phyloP scores from a whole-genome alignment of 202 grass and related monocot genomes.

The Musa balbisiana region DNA sequence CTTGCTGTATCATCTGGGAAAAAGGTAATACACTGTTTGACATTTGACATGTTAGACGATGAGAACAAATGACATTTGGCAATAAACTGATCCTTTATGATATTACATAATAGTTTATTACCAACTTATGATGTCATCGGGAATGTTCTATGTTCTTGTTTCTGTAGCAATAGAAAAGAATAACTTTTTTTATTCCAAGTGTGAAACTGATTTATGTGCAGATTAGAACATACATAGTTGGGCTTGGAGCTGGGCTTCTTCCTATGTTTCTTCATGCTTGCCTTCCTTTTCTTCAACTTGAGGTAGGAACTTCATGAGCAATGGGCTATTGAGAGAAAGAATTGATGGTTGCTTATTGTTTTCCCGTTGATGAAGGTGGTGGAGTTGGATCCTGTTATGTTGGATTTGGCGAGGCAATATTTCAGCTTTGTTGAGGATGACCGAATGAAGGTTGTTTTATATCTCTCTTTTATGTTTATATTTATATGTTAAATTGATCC shows the following conservation, averaged over 20 bases:
- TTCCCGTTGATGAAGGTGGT: slow-evolving; percentile 48
- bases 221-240: slow-evolving; percentile 62
- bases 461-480: not conserved
- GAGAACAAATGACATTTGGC: not conserved
- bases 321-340: not conserved
- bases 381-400: slow-evolving; percentile 81
- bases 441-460: slow-evolving; percentile 53
- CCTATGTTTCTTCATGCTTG: slow-evolving; percentile 95
- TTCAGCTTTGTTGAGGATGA: slow-evolving; percentile 65
- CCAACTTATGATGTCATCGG: not conserved
- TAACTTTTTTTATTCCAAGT: slow-evolving; percentile 16
- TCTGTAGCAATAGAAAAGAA: not conserved
- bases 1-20: slow-evolving; percentile 37
- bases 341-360: slow-evolving; percentile 17
- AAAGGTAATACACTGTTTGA: slow-evolving; percentile 34
- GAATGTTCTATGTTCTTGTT: slow-evolving; percentile 6
- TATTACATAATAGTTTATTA: not conserved
- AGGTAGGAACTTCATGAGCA: slow-evolving; percentile 32
- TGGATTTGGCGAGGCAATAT: slow-evolving; percentile 66
- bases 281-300: slow-evolving; percentile 68
- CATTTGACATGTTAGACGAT: not conserved
- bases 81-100: not conserved
- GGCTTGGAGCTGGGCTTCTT: slow-evolving; percentile 85
- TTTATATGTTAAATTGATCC: not conserved
- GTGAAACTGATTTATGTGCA: slow-evolving; percentile 24